Base-by-base conservation (phyloP, 2,329 filamentous ascomycete genomes). In the Mycosphaerelloides madeirae region DNA sequence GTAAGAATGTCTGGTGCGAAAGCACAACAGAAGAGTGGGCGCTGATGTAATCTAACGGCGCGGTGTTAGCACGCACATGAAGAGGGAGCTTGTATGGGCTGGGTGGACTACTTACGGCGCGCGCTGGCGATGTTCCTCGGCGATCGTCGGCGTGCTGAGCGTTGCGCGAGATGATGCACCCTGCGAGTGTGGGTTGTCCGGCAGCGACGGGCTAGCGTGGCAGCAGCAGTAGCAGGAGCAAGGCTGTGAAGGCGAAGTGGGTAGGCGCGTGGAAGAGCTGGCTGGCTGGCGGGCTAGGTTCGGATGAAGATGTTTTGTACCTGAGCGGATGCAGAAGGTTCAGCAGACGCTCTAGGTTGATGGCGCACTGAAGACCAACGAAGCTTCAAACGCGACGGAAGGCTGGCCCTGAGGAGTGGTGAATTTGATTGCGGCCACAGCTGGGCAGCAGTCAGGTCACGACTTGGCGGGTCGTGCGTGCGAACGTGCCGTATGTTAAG, bases 331-430 rank as follows among this genome's bases (percentile, higher is more conserved):
- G 49, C 37, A 44, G 48, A 53, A 53, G 52, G 50, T 51, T 53
- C 49, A 55, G 31, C 44, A 48, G 43, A 48, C 37, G 50, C 52
- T 55, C 52, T 47, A 55, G 52, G 52, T 55, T 55, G 50, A 49
- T 53, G 50, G 52, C 52, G 52, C 47, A 53, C 47, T 46, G 52
- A 34, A 48, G 47, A 44, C 38, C 46, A 38, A 35, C 8, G 14
- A 53, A 50, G 49, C 50, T 53, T 48, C 45, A 36, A 32, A 25
- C 43, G 43, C 29, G 20, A 28, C 37, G 40, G 43, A 47, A 47
- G 49, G 43, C 45, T 49, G 43, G 43, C 36, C 25, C 36, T 52
- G 50, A 39, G 33, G 15, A 14, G 33, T 18, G 33, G 14, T 38
- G 43, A 46, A 44, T 47, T 53, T 46, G 44, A 51, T 47, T 45